Evolutionary conservation across 352 stramenopile genomes (phyloP).

Genomic region (Phytophthora chlamydospora): DNA sequence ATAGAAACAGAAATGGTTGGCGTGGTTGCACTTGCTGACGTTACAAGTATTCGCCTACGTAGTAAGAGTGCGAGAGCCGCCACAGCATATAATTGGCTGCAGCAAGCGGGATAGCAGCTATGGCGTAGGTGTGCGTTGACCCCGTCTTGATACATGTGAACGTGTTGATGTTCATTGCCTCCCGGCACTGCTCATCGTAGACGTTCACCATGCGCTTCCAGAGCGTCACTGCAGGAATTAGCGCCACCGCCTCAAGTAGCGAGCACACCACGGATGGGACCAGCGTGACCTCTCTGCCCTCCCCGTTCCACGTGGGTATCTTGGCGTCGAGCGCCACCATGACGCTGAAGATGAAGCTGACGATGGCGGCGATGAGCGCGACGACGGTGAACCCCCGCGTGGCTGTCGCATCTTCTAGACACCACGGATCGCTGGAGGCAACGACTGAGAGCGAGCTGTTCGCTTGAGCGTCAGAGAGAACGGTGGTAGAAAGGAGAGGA

Average conservation of each 20-base stretch:
- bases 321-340: slow-evolving; percentile 64
- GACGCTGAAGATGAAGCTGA: slow-evolving; percentile 59
- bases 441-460: slow-evolving; percentile 46
- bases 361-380: slow-evolving; percentile 55
- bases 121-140: slow-evolving; percentile 41
- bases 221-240: slow-evolving; percentile 57
- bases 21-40: background rate
- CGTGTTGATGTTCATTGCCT: slow-evolving; percentile 50
- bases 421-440: slow-evolving; percentile 66
- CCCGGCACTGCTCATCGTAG: slow-evolving; percentile 54
- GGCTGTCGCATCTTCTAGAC: slow-evolving; percentile 49
- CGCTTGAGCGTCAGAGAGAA: slow-evolving; percentile 7
- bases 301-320: slow-evolving; percentile 77
- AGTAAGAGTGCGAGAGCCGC: slow-evolving; percentile 65
- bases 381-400: slow-evolving; percentile 59
- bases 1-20: background rate
- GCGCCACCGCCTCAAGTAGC: slow-evolving; percentile 43
- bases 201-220: slow-evolving; percentile 65
- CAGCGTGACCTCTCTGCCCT: slow-evolving; percentile 66
- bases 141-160: slow-evolving; percentile 63
- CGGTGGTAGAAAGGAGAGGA: background rate
- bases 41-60: slow-evolving; percentile 32
- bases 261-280: slow-evolving; percentile 58
- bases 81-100: slow-evolving; percentile 58
- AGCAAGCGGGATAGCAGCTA: slow-evolving; percentile 53